phyloP scores from a whole-genome alignment of 805 yeast species.

The Yarrowia hollandica region DNA sequence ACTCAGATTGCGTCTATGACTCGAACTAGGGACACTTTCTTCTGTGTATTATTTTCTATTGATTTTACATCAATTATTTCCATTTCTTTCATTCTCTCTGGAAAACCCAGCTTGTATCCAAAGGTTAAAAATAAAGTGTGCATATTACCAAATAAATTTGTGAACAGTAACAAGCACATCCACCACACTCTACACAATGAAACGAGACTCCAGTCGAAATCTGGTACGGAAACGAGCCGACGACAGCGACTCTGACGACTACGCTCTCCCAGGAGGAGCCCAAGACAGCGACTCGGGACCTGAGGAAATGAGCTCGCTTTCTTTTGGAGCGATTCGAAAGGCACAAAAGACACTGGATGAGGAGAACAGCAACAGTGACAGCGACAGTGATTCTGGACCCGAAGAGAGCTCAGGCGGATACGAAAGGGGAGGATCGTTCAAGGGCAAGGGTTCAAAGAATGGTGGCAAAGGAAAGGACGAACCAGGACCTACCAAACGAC shows the following conservation, averaged over 20 bases:
- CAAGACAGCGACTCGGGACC: constrained; percentile 19
- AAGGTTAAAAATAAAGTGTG: not conserved
- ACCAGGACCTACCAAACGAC: constrained; percentile 42
- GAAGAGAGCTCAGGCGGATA: constrained; percentile 32
- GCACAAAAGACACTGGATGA: constrained; percentile 36
- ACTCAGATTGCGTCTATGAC: too few relatives aligned
- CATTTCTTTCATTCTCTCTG: too few relatives aligned
- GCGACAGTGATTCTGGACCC: constrained; percentile 30
- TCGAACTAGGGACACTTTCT: too few relatives aligned
- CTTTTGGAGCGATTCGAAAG: constrained; percentile 38
- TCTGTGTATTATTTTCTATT: too few relatives aligned
- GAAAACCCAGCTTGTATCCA: too few relatives aligned
- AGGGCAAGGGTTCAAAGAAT: not conserved
- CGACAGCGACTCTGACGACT: constrained; percentile 10
- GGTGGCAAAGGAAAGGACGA: not conserved
- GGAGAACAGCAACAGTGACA: constrained; percentile 24
- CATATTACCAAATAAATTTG: not conserved
- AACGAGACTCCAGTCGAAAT: constrained; percentile 14
- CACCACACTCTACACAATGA: not conserved
- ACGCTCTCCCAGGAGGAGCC: not conserved
- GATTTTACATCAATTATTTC: too few relatives aligned
- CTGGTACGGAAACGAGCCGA: constrained; percentile 15
- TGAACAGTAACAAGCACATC: too few relatives aligned
- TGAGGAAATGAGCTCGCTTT: constrained; percentile 31
- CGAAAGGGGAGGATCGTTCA: constrained; percentile 30